phyloP scores from a whole-genome alignment of 2,329 filamentous ascomycete genomes.

The Penicillium paneum region DNA sequence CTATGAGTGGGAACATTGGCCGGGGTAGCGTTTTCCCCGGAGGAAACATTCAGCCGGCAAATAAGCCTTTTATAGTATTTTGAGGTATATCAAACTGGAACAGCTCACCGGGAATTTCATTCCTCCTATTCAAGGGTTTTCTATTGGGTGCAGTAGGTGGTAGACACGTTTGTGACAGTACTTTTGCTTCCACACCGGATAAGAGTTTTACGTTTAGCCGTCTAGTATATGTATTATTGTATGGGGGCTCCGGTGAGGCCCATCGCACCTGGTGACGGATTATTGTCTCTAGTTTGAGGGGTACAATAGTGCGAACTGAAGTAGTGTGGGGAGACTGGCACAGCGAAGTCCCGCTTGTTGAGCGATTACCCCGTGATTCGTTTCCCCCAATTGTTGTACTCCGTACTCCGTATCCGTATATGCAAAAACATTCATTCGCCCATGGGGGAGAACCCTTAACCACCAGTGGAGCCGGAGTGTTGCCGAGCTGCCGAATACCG shows the following conservation, averaged over 20 bases:
- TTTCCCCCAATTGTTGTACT: neutral
- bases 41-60: conserved; percentile 30
- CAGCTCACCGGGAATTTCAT: no score
- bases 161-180: neutral
- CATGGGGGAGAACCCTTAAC: conserved; percentile 22
- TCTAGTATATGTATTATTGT: neutral
- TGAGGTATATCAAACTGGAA: conserved; percentile 17
- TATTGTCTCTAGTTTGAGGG: conserved; percentile 10
- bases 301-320: neutral
- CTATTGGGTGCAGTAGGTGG: neutral
- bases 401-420: no score
- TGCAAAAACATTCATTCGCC: neutral
- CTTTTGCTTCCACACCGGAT: neutral
- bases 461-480: conserved; percentile 6
- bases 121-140: neutral
- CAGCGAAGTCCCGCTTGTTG: conserved; percentile 6
- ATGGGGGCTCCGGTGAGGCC: conserved; percentile 7
- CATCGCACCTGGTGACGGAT: conserved; percentile 8
- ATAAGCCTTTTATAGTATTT: neutral
- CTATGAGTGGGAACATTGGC: conserved; percentile 17
- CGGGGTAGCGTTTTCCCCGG: conserved; percentile 36
- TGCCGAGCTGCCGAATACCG: neutral
- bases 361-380: conserved; percentile 8
- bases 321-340: conserved; percentile 12
- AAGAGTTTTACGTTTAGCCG: conserved; percentile 14